Base-by-base conservation (phyloP, 768 basidiomycete species). In the Leccinum boreale region DNA sequence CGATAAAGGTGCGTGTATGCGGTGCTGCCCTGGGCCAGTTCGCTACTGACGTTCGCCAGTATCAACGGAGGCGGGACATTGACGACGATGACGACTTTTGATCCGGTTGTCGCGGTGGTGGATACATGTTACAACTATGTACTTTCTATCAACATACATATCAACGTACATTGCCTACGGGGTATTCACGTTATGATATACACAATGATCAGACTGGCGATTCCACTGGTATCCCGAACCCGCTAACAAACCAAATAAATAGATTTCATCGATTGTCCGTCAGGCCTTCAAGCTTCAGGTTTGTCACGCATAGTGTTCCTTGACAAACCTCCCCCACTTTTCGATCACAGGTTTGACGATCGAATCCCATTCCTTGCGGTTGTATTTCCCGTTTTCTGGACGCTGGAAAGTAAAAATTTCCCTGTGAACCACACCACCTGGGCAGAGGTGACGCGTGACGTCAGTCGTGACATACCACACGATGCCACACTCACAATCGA, bases 331-430 rank as follows among this genome's bases (percentile, higher is more conserved):
- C 2, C 87, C 91, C 91, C 91, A 93, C 52, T 83, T 83, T 67
- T 89, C 83, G 52, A 93, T 82, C 5, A 92, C 83, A 44, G 88
- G 88, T 61, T 82, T 84, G 39, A 93, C 87, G 29, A 92, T 78
- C 12, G 71, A 59, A 53, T 90, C 86, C 86, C 87, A 92, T 70
- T 92, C 92, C 60, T 77, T 82, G 7, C 84, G 85, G 58, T 81
- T 77, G 64, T 84, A 81, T 31, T 57, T 68, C 0, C 88, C 89
- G 9, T 66, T 70, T 39, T 68, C 73, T 52, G 84, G 79, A 46
- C 85, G 80, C 45, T 73, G 72, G 65, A 94, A 90, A 39, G 86
- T 74, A 67, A 94, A 94, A 17, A 94, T 90, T 66, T 94, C 92
- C 65, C 82, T 84, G 69, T 94, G 92, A 26, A 80, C 64, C 9